Conservation (phyloP, 257 asterid genomes). For the Paraleonurus japonicus region DNA sequence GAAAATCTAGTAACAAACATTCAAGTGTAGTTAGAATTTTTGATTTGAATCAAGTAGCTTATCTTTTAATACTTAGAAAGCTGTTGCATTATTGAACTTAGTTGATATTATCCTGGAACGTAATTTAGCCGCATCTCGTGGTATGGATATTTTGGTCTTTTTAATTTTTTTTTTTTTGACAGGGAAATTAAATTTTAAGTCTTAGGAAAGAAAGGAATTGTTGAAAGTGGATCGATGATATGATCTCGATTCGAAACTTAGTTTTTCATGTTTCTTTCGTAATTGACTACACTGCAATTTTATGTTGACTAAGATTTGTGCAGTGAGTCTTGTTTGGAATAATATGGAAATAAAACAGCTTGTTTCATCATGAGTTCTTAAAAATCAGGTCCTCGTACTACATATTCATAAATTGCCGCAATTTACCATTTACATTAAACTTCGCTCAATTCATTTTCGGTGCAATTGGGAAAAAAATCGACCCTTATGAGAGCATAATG, state of each 20-base stretch:
- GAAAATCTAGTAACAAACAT: neutral
- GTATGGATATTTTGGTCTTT: neutral
- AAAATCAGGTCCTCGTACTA: neutral
- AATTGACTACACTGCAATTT: neutral
- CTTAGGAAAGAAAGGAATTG: neutral
- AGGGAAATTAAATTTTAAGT: neutral
- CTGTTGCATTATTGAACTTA: neutral
- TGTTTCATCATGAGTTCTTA: neutral
- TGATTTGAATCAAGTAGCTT: neutral
- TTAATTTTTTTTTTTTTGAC: too few species aligned
- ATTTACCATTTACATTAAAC: neutral
- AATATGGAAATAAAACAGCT: slow-evolving; percentile 1
- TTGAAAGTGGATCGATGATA: neutral
- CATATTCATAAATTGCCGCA: neutral
- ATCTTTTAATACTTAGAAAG: neutral
- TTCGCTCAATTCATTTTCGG: slow-evolving; percentile 11
- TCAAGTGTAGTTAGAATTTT: neutral
- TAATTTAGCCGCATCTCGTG: neutral
- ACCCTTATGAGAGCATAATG: slow-evolving; percentile 36
- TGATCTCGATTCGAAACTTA: neutral
- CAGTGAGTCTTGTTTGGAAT: neutral
- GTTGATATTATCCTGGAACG: neutral
- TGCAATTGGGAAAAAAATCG: neutral
- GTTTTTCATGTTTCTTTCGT: neutral
- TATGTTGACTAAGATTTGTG: neutral